These are phyloP conservation scores for Lachancea thermotolerans DNA, from an alignment of 805 yeast species.

Conservation along the genomic window DNA sequence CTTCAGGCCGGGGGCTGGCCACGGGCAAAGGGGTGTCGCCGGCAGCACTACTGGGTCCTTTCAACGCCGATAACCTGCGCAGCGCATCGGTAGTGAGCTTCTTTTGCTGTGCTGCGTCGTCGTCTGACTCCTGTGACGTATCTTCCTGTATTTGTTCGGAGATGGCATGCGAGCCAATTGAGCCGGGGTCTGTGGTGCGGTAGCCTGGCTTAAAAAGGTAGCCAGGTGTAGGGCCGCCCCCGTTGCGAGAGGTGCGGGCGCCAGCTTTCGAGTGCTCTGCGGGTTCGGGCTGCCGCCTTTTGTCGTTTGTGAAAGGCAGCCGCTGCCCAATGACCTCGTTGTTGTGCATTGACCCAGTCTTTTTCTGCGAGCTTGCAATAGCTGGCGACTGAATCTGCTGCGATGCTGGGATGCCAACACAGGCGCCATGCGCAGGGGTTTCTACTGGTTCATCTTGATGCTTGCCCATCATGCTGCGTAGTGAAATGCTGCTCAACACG, in stretches of 20 bases:
- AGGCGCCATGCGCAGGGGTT: slow-evolving; percentile 6
- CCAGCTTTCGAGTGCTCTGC: not conserved
- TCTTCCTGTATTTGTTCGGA: not conserved
- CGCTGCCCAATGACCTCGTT: slow-evolving; percentile 26
- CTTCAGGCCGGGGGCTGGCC: no score
- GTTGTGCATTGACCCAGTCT: slow-evolving; percentile 7
- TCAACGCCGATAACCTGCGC: slow-evolving; percentile 31
- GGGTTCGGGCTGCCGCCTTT: slow-evolving; percentile 8
- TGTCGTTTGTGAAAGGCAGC: slow-evolving; percentile 33
- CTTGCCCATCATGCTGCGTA: slow-evolving; percentile 53
- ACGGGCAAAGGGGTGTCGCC: no score
- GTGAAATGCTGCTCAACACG: slow-evolving; percentile 52
- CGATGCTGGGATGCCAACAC: slow-evolving; percentile 23
- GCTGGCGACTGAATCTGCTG: slow-evolving; percentile 39
- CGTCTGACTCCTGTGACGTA: slow-evolving; percentile 23
- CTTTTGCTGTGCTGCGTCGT: slow-evolving; percentile 26
- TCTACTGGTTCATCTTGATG: slow-evolving; percentile 50
- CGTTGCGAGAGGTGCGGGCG: not conserved
- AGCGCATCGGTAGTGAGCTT: slow-evolving; percentile 37
- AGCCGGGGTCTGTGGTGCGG: not conserved
- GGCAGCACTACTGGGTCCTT: slow-evolving; percentile 2
- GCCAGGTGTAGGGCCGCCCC: not conserved
- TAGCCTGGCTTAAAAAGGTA: not conserved
- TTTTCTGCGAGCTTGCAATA: slow-evolving; percentile 24
- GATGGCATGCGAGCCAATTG: not conserved